phyloP scores from a whole-genome alignment of 192 early-diverging fungal species.

The Ramicandelaber brevisporus region DNA sequence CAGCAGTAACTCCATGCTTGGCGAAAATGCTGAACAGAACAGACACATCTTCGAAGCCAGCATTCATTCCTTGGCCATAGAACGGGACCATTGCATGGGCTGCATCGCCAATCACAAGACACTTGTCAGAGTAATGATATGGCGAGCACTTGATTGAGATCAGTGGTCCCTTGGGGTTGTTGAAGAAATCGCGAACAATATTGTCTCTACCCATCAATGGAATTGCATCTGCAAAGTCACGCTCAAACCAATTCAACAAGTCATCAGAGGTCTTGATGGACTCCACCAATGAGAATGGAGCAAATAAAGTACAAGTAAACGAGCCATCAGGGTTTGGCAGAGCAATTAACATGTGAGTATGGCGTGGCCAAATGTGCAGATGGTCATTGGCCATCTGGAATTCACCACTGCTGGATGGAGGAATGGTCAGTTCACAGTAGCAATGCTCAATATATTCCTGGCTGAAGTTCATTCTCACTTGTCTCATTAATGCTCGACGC shows the following conservation, averaged over 20 bases:
- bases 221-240: slow-evolving; percentile 52
- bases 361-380: slow-evolving; percentile 92
- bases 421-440: slow-evolving; percentile 82
- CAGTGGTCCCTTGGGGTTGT: slow-evolving; percentile 62
- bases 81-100: slow-evolving; percentile 98
- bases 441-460: slow-evolving; percentile 79
- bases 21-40: slow-evolving; percentile 31
- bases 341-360: slow-evolving; percentile 95
- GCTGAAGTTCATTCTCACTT: slow-evolving; percentile 50
- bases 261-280: slow-evolving; percentile 31
- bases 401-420: slow-evolving; percentile 26
- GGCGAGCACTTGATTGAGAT: slow-evolving; percentile 67
- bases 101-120: slow-evolving; percentile 75
- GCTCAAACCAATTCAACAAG: slow-evolving; percentile 39
- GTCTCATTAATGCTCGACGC: slow-evolving; percentile 57
- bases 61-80: slow-evolving; percentile 97
- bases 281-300: slow-evolving; percentile 70
- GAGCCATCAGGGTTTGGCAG: slow-evolving; percentile 81
- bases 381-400: slow-evolving; percentile 76
- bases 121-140: slow-evolving; percentile 52
- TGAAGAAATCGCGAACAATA: slow-evolving; percentile 50
- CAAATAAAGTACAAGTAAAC: slow-evolving; percentile 92
- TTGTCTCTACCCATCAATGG: slow-evolving; percentile 44
- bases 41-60: slow-evolving; percentile 83
- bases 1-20: slow-evolving; percentile 8